A percentile compares a stretch with the other conserved stretches of the same genome.
phyloP scores from a whole-genome alignment of 192 early-diverging fungal genomes.

The Coemansia guatemalensis region DNA sequence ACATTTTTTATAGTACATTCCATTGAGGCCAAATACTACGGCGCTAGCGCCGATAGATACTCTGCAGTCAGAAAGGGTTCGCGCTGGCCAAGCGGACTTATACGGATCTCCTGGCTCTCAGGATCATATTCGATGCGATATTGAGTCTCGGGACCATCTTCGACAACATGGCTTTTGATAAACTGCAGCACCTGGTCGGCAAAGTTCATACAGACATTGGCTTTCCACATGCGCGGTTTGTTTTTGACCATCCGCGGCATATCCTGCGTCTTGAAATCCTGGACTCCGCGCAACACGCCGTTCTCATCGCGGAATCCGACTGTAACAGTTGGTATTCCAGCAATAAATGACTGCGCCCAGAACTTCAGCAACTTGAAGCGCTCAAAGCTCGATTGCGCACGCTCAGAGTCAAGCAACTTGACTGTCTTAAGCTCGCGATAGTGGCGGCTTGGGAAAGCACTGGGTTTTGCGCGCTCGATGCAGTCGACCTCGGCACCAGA shows the following conservation, averaged over 20 bases:
- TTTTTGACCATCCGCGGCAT: constrained; percentile 78
- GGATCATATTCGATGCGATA: constrained; percentile 38
- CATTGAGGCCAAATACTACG: not conserved
- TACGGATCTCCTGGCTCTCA: constrained; percentile 13
- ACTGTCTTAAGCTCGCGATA: constrained; percentile 91
- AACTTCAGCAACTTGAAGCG: constrained; percentile 81
- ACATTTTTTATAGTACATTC: not conserved
- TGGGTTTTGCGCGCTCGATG: constrained; percentile 54
- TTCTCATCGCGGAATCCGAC: constrained; percentile 83
- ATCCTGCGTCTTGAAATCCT: constrained; percentile 73
- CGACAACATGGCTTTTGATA: constrained; percentile 18
- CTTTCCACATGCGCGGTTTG: constrained; percentile 72
- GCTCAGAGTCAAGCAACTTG: constrained; percentile 21
- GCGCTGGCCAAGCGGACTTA: constrained; percentile 10
- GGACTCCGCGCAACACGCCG: constrained; percentile 54
- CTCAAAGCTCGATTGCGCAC: constrained; percentile 67
- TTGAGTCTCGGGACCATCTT: constrained; percentile 34
- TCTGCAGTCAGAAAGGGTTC: constrained; percentile 35
- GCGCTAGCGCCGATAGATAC: constrained; percentile 6
- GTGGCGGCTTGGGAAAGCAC: constrained; percentile 53
- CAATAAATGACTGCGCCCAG: constrained; percentile 93
- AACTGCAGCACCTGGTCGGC: constrained; percentile 61
- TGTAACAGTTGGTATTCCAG: constrained; percentile 80
- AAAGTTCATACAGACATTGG: constrained; percentile 85
- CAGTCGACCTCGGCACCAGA: constrained; percentile 96